Evolutionary conservation across 805 yeast genomes (phyloP).

Genomic region (Schwanniomyces polymorphus): DNA sequence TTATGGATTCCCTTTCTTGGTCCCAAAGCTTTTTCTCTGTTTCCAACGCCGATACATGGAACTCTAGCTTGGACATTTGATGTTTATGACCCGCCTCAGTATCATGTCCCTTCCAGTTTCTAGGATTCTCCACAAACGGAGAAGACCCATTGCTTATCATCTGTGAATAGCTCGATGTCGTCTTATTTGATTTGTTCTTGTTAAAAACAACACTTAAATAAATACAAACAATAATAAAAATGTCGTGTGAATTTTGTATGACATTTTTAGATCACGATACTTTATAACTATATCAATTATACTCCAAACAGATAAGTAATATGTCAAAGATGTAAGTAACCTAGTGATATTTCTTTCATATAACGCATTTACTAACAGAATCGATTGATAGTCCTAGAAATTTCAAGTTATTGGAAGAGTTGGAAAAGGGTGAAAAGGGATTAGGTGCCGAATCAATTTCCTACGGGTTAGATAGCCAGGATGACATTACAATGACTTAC

Average conservation of each 20-base stretch:
- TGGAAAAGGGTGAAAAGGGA: slow-evolving; percentile 98
- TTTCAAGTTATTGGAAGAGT: slow-evolving; percentile 90
- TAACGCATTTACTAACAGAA: slow-evolving; percentile 10
- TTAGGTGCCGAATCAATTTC: slow-evolving; percentile 96
- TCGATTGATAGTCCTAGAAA: slow-evolving; percentile 70
- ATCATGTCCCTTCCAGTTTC: slow-evolving; percentile 8
- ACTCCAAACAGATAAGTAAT: not conserved
- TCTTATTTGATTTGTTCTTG: not conserved
- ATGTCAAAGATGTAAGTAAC: slow-evolving; percentile 51
- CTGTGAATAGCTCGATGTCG: not conserved
- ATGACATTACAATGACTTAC: slow-evolving; percentile 87
- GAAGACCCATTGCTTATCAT: slow-evolving; percentile 18
- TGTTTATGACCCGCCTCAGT: slow-evolving; percentile 16
- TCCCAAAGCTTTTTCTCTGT: slow-evolving; percentile 35
- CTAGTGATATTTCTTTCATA: not conserved
- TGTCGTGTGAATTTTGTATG: slow-evolving; percentile 1
- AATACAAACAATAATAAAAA: not conserved
- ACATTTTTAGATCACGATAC: slow-evolving; percentile 37
- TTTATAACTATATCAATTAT: slow-evolving; percentile 48
- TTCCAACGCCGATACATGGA: slow-evolving; percentile 27
- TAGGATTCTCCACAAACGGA: slow-evolving; percentile 28
- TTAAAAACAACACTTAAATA: not conserved
- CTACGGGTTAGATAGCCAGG: slow-evolving; percentile 86
- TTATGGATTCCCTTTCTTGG: slow-evolving; percentile 23
- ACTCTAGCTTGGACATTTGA: slow-evolving; percentile 27